Base-by-base conservation (phyloP, 2,329 filamentous ascomycete genomes). In the Nigrospora osmanthi region DNA sequence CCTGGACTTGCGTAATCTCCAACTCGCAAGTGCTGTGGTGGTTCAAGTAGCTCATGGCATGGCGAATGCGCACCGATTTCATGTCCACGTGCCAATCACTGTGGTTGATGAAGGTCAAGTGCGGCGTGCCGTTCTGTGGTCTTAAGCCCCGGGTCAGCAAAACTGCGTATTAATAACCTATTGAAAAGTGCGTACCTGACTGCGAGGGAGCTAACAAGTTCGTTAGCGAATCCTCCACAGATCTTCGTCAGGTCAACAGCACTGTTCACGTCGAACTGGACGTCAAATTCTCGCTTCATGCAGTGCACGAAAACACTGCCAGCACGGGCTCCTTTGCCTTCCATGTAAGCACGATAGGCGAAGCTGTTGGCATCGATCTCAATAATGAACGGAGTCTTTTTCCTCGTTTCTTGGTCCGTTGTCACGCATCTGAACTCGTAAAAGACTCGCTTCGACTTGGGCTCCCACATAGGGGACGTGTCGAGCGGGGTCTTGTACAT, bases 1-100 rank as follows among this genome's bases (percentile, higher is more conserved):
- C 58, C 39, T 53, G 55, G 6, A 61, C 51, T 42, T 61, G 55
- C 15, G 45, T 49, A 31, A 62, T 50, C 35, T 61, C 52, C 9
- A 62, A 42, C 7, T 50, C 3, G 43, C 45, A 28, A 48, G 34
- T 31, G 32, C 16, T 13, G 3, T 16, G 23, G 11, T 6, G 15
- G 19, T 46, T 43, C 1, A 15, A 23, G 41, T 54, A 62, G 3
- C 47, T 49, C 1, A 54, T 57, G 17, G 46, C 44, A 32, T 60
- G 57, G n/a, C 54, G 50, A 13, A 47, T 50, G 23, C 59, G 54
- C 3, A 57, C 51, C 11, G 47, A 35, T 2, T 49, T 30, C 6
- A 58, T 43, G 3, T 53, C 47, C 3, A 56, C 51, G 4, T 47
- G 15, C 37, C 53, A 57, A 14, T 38, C 52, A 11, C 23, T 49